These are phyloP conservation scores for Fragaria iinumae DNA, from an alignment of 306 rosid genomes.

Conservation along the genomic window DNA sequence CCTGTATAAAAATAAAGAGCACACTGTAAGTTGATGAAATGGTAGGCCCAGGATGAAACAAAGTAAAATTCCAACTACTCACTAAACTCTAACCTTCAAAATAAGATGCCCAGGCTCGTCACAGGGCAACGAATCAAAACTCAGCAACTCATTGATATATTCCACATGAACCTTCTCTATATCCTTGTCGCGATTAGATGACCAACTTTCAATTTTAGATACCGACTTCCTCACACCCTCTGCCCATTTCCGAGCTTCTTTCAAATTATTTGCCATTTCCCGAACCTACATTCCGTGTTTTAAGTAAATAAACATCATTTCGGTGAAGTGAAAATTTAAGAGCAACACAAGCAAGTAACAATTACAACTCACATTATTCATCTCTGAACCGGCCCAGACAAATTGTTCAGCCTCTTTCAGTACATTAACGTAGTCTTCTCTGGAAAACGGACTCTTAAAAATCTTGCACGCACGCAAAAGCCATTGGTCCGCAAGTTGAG, in stretches of 20 bases:
- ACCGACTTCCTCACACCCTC: slow-evolving; percentile 67
- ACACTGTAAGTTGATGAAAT: slow-evolving; percentile 10
- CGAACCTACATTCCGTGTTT: slow-evolving; percentile 62
- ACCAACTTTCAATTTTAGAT: slow-evolving; percentile 61
- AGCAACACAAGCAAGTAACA: slow-evolving; percentile 19
- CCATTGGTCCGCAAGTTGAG: slow-evolving; percentile 76
- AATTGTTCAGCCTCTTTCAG: slow-evolving; percentile 87
- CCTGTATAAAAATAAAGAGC: slow-evolving; percentile 44
- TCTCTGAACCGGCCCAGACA: slow-evolving; percentile 97
- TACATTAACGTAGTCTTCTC: slow-evolving; percentile 53
- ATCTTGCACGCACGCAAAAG: slow-evolving; percentile 52
- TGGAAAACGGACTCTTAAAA: slow-evolving; percentile 52
- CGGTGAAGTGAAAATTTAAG: slow-evolving; percentile 16
- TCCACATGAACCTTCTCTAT: slow-evolving; percentile 58
- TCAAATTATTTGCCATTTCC: slow-evolving; percentile 57
- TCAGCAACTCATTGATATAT: slow-evolving; percentile 53
- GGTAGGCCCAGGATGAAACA: slow-evolving; percentile 25
- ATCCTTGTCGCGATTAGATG: slow-evolving; percentile 29
- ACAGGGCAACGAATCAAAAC: slow-evolving; percentile 53
- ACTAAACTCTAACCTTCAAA: slow-evolving; percentile 66
- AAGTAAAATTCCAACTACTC: slow-evolving; percentile 17
- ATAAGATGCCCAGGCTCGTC: slow-evolving; percentile 65
- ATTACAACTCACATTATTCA: slow-evolving; percentile 73
- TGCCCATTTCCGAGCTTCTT: slow-evolving; percentile 73
- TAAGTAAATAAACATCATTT: slow-evolving; percentile 14